Base-by-base conservation (phyloP, 345 rosid species). In the Mangifera indica region DNA sequence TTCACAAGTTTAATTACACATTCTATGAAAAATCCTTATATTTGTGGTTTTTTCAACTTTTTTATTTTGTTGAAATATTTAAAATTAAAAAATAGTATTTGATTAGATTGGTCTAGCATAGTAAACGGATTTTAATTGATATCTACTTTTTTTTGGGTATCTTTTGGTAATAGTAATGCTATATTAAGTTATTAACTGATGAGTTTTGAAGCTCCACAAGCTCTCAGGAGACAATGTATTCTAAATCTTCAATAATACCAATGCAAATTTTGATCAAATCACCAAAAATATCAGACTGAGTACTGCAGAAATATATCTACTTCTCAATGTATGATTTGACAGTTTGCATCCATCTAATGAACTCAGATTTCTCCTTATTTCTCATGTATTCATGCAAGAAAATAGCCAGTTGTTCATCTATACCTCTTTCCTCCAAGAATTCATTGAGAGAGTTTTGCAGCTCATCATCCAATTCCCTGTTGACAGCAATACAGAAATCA, bases 391-490 rank as follows among this genome's bases (percentile, higher is more conserved):
- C 79, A 74, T 92, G 98, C 85, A 94, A 88, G 84, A 94, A 89
- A 74, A 26, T 80, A 4, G 97, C 91, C 76, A 92, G 81, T 11
- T 84, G 80, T 59, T 92, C 95, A 49, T 79, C 73, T 60, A 94
- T 81, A 57, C 90, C 89, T 72, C 98, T 83, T 77, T 77, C 84
- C 48, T 89, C 98, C 75, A 94, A 70, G 75, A 82, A 90, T 0
- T 80, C 90, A 63, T 92, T 87, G 5, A 94, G 84, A 2, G 89
- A 81, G 2, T 82, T 82, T 77, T 92, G 98, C 68, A 94, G 82
- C 34, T 86, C 82, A 32, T 88, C 96, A 29, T 94, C 98, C 81
- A 94, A 44, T 45, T 90, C 98, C 88, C 98, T 94, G 88, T 24
- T 72, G 77, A 60, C 70, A 74, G 66, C 69, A 55, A 17, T 60